Evolutionary conservation across 2,329 filamentous ascomycete genomes (phyloP), one percentile per base, ranked within the genome.

Genomic region (Lasiodiplodia theobromae): DNA sequence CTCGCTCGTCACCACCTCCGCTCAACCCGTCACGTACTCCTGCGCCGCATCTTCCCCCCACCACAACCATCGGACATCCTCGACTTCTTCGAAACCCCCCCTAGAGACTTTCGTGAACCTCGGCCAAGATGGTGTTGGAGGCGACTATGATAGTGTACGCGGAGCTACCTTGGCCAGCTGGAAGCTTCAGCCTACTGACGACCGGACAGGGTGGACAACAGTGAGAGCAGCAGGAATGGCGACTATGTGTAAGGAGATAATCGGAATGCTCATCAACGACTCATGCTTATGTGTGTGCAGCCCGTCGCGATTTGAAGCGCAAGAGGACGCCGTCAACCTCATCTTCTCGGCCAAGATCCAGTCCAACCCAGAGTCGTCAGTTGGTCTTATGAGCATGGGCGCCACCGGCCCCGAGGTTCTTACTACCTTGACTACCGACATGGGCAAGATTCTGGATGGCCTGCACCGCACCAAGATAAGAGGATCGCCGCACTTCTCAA

Each of bases 341-440:
- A 91, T 98, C 77, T 98, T 98, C 85, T 93, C 94, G 78, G 93
- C 92, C 77, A 97, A 99, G 82, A 97, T 94, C 74, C 91, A 94
- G 83, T 92, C 91, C 74, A 97, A 99, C 81, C 94, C 96, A 38
- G 96, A 99, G 83, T 98, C 95, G 8, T 96, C 94, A 12, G 96
- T 99, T 72, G 96, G 96, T 65, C 86, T 99, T 72, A 97, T 99
- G 94, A 97, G 93, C 82, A 98, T 98, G 95, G 96, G 93, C 72
- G 96, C 95, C 77, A 95, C 93, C 78, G 94, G 94, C n/a, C 96
- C 96, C 60, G 95, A 98, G 83, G 95, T 99, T 72, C 88, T 99
- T 72, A 96, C 96, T 69, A 99, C 96, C 40, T 88, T 98, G 78
- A 98, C 96, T 66, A 95, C 93, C 70, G 96, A 99, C 81, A 93